Base-by-base conservation (phyloP, 495 filamentous ascomycete species). In the Choiromyces venosus region DNA sequence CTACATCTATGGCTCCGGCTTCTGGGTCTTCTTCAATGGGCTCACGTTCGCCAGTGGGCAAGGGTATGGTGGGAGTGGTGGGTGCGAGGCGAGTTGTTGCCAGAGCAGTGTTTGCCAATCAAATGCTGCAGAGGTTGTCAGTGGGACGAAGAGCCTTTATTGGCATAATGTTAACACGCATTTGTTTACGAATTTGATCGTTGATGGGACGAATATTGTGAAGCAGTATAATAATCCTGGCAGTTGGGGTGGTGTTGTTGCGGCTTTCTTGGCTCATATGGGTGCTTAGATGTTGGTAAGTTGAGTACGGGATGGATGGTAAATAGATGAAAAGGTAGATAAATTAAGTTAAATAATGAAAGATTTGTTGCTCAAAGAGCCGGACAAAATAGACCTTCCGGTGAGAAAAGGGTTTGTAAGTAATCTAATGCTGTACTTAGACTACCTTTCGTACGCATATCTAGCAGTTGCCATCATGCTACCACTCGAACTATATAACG, bases 1-100 rank as follows among this genome's bases (percentile, higher is more conserved):
- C 19, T 77, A 86, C 52, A 82, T 92, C 38, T 93, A 92, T 76
- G 89, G 90, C 42, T 89, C 89, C 10, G 92, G 92, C 10, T 81
- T 91, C 19, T 93, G 93, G 83, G 89, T 87, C 44, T 93, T 93
- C 84, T 93, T 93, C 84, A 87, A 89, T 9, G 73, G 73, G 5
- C 73, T 74, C 64, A 74, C 73, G n/a, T 74, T 74, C 40, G 73
- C 73, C 16, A 9, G 25, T 29, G 73, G 73, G 8, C 73, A 74
- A 1, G 73, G 73, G 40, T 74, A 74, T n/a, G 73, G 73, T 4
- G 61, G 42, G 4, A 33, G 71, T 14, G 29, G 38, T 71, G 79
- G 85, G 71, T 88, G 88, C 79, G 78, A 75, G 37, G 83, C 80
- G 64, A 73, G 74, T 21, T 82, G 79, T 65, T 73, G 64, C 64